Percentiles rank a stretch among this genome's conserved stretches.
Evolutionary conservation across 495 filamentous ascomycete species (phyloP).

Genomic region (Podospora pseudocomata): DNA sequence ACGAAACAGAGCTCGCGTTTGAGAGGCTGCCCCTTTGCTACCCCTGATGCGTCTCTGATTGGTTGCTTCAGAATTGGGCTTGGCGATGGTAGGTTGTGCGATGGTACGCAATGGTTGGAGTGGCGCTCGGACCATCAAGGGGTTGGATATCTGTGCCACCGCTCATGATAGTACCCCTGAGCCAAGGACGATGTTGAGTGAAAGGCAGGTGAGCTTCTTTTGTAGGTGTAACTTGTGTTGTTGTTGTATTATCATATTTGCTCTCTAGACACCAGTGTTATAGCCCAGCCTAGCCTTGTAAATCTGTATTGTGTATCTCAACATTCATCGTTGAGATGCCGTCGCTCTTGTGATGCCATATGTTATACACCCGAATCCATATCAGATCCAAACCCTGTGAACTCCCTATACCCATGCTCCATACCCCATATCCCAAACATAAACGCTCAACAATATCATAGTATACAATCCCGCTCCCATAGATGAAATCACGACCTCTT

Average conservation of each 20-base stretch:
- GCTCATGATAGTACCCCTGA: too few species aligned
- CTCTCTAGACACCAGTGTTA: neutral
- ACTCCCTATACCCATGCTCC: neutral
- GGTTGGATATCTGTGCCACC: too few species aligned
- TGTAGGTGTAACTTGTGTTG: too few species aligned
- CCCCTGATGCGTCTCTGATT: slow-evolving; percentile 16
- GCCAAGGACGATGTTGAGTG: too few species aligned
- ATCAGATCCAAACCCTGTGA: neutral
- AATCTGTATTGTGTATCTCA: neutral
- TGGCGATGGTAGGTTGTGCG: neutral
- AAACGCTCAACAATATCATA: neutral
- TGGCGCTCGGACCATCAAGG: too few species aligned
- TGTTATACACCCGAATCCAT: neutral
- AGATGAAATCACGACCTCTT: slow-evolving; percentile 44
- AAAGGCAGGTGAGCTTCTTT: too few species aligned
- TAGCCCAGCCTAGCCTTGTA: neutral
- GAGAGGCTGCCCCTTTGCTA: slow-evolving; percentile 11
- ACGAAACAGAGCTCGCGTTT: slow-evolving; percentile 25
- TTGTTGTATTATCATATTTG: neutral
- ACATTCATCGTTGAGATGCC: neutral
- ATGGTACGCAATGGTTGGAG: neutral
- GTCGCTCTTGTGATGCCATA: neutral
- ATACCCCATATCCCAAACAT: neutral
- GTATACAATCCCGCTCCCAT: neutral
- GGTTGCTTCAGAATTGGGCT: neutral